Percentiles rank a stretch among this genome's conserved stretches.
These are phyloP conservation scores for Populus deltoides DNA, from an alignment of 345 rosid genomes.

Conservation along the genomic window DNA sequence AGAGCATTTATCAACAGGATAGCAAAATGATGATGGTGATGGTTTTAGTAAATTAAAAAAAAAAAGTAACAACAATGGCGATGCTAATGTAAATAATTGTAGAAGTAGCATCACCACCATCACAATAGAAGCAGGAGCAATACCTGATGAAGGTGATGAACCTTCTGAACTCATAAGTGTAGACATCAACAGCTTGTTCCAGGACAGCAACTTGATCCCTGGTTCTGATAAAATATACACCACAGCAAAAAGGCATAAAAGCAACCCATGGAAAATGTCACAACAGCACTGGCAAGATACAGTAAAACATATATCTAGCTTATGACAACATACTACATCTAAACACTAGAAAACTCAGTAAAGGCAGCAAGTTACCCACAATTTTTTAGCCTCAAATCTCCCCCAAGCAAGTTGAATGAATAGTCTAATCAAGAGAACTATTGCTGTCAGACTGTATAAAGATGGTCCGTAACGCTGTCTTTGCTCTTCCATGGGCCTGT, in stretches of 20 bases:
- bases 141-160: constrained; percentile 78
- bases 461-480: constrained; percentile 94
- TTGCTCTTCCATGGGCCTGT: constrained; percentile 99
- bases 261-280: constrained; percentile 21
- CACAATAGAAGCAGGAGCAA: constrained; percentile 13
- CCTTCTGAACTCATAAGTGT: constrained; percentile 74
- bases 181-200: constrained; percentile 69
- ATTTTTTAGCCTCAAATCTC: constrained; percentile 56
- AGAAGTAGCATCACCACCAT: neutral
- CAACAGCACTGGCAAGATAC: constrained; percentile 12
- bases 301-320: neutral
- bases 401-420: constrained; percentile 61
- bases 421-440: constrained; percentile 61
- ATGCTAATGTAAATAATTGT: neutral
- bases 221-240: constrained; percentile 40
- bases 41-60: neutral
- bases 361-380: constrained; percentile 47
- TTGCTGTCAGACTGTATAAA: constrained; percentile 71
- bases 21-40: too few relatives aligned
- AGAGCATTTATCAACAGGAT: too few relatives aligned
- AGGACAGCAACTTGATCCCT: constrained; percentile 51
- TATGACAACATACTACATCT: neutral
- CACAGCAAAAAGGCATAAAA: constrained; percentile 20
- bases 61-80: neutral
- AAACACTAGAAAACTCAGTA: constrained; percentile 13